Evolutionary conservation across 75 land plant species (phyloP).

Genomic region (Isoetes taiwanensis): DNA sequence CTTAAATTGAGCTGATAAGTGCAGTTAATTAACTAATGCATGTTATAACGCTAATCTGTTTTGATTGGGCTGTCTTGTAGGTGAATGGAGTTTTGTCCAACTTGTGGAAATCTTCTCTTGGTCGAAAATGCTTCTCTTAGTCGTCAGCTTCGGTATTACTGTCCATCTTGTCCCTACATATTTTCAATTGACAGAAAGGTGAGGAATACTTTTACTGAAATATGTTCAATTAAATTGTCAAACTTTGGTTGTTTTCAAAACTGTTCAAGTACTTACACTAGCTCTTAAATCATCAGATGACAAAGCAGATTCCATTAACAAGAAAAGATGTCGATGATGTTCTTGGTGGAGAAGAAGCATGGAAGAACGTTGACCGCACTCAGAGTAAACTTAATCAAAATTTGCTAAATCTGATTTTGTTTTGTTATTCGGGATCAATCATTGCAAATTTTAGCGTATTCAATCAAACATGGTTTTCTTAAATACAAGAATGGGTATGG

Average conservation of each 20-base stretch:
- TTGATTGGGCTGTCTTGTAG: no score
- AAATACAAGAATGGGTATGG: no score
- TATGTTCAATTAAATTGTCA: not conserved
- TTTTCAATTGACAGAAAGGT: constrained; percentile 35
- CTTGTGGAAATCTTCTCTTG: constrained; percentile 42
- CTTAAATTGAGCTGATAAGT: no score
- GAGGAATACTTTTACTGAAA: not conserved
- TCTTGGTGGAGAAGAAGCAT: constrained; percentile 36
- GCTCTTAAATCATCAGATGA: constrained; percentile 24
- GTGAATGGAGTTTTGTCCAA: constrained; percentile 80
- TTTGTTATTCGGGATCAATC: no score
- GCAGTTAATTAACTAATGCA: no score
- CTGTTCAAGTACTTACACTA: no score
- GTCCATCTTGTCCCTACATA: constrained; percentile 65
- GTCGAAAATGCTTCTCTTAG: constrained; percentile 33
- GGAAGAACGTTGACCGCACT: constrained; percentile 36
- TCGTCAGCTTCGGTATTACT: constrained; percentile 31
- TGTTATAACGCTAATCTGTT: no score
- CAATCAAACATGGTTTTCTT: no score
- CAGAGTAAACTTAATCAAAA: constrained; percentile 10
- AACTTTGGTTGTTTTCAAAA: not conserved
- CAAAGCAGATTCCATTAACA: constrained; percentile 28
- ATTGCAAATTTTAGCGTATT: no score
- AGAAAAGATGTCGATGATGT: constrained; percentile 49
- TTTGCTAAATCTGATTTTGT: not conserved